Percentiles rank a stretch among this genome's conserved stretches.
Evolutionary conservation across 1,139 yeast species (phyloP).

Genomic region (Pichia sp.): DNA sequence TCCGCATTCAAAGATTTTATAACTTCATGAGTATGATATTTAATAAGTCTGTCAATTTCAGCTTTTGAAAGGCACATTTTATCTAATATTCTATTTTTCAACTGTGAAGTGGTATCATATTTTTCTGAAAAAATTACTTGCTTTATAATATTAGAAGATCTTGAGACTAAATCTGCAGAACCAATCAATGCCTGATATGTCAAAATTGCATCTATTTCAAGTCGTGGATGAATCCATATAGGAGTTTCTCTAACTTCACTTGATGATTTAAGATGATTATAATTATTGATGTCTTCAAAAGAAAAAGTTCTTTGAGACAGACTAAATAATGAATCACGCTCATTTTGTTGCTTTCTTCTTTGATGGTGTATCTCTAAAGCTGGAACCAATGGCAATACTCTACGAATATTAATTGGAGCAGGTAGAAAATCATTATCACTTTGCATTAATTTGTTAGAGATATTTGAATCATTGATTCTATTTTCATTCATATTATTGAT

Average conservation of each 20-base stretch:
- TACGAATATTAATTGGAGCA: not conserved
- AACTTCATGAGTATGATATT: constrained; percentile 13
- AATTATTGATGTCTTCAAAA: too few species aligned
- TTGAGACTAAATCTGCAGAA: constrained; percentile 16
- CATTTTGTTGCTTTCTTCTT: constrained; percentile 6
- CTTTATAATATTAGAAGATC: constrained; percentile 20
- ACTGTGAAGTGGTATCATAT: constrained; percentile 11
- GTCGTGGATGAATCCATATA: constrained; percentile 30
- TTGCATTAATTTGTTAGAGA: too few species aligned
- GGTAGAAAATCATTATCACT: not conserved
- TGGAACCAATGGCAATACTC: constrained; percentile 10
- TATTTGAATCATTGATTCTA: too few species aligned
- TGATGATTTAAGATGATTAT: not conserved
- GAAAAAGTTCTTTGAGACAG: too few species aligned
- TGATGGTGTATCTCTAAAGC: constrained; percentile 11
- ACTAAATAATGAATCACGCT: not conserved
- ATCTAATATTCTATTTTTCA: constrained; percentile 22
- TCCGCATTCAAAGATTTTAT: constrained; percentile 15
- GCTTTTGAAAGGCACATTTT: constrained; percentile 13
- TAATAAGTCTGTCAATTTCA: constrained; percentile 2
- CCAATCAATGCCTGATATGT: constrained; percentile 26
- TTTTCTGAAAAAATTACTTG: constrained; percentile 26
- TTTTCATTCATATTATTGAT: too few species aligned
- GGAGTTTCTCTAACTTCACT: constrained; percentile 17
- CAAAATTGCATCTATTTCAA: constrained; percentile 26